A percentile compares a stretch with the other conserved stretches of the same genome.
phyloP scores from a whole-genome alignment of 2,329 filamentous ascomycete genomes.

The Trichoderma brevicompactum region DNA sequence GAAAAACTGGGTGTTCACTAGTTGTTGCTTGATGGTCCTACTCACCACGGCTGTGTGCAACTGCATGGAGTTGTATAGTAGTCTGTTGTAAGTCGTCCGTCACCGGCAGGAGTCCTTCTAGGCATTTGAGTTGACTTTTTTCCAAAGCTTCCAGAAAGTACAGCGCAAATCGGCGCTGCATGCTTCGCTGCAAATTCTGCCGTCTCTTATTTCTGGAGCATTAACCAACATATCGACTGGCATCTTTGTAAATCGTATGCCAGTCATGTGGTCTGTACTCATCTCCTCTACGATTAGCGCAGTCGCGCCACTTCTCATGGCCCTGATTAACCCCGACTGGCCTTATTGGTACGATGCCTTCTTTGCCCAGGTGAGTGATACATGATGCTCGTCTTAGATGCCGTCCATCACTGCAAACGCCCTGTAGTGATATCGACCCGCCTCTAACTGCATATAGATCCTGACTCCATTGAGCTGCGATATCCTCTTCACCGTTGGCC shows the following conservation, averaged over 20 bases:
- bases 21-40: constrained; percentile 56
- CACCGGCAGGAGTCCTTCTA: background rate
- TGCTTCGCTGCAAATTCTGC: constrained; percentile 52
- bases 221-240: constrained; percentile 51
- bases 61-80: constrained; percentile 52
- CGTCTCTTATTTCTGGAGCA: constrained; percentile 49
- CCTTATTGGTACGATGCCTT: constrained; percentile 57
- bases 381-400: background rate
- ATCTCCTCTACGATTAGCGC: constrained; percentile 49
- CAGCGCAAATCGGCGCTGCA: constrained; percentile 51
- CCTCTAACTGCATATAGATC: constrained; percentile 31
- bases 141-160: constrained; percentile 54
- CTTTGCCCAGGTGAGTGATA: constrained; percentile 40
- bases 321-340: constrained; percentile 52
- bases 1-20: constrained; percentile 60
- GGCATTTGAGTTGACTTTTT: background rate
- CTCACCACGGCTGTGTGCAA: constrained; percentile 52
- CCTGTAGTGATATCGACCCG: background rate
- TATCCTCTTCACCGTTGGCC: constrained; percentile 60
- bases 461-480: constrained; percentile 50
- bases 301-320: constrained; percentile 58
- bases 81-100: constrained; percentile 50
- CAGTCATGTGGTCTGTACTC: constrained; percentile 47
- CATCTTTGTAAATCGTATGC: constrained; percentile 50
- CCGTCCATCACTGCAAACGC: background rate